phyloP scores from a whole-genome alignment of 208 protist species.

The Leishmania gerbilli region DNA sequence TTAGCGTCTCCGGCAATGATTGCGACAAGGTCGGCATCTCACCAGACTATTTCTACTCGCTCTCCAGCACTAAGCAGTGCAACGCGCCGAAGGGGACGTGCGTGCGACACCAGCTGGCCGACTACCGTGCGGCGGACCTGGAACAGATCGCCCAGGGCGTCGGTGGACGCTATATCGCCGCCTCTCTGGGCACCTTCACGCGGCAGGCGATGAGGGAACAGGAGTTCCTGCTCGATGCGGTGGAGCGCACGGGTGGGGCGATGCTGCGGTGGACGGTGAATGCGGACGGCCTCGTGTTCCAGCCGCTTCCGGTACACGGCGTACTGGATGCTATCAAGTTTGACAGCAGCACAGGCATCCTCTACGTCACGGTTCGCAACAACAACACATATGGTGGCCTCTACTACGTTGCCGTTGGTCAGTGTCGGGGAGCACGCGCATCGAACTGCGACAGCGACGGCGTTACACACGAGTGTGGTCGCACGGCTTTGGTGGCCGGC shows the following conservation, averaged over 20 bases:
- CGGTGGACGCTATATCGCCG: conserved; percentile 46
- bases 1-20: conserved; percentile 48
- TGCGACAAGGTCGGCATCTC: conserved; percentile 75
- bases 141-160: conserved; percentile 26
- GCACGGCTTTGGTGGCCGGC: conserved; percentile 13
- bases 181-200: conserved; percentile 37
- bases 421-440: conserved; percentile 16
- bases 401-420: conserved; percentile 25
- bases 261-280: conserved; percentile 48
- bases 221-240: conserved; percentile 33
- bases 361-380: conserved; percentile 19
- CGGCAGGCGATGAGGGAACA: conserved; percentile 4
- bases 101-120: conserved; percentile 61
- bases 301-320: conserved; percentile 36
- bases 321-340: conserved; percentile 7
- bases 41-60: conserved; percentile 44
- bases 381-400: conserved; percentile 17
- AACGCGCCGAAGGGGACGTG: conserved; percentile 38
- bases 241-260: conserved; percentile 19
- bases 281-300: conserved; percentile 47
- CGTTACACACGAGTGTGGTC: conserved; percentile 18
- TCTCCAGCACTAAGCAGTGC: conserved; percentile 38
- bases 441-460: conserved; percentile 9
- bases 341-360: background rate
- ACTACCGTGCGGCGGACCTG: conserved; percentile 48